Evolutionary conservation across 345 rosid genomes (phyloP), one percentile per base, ranked within the genome.

Genomic region (Nephelium lappaceum): DNA sequence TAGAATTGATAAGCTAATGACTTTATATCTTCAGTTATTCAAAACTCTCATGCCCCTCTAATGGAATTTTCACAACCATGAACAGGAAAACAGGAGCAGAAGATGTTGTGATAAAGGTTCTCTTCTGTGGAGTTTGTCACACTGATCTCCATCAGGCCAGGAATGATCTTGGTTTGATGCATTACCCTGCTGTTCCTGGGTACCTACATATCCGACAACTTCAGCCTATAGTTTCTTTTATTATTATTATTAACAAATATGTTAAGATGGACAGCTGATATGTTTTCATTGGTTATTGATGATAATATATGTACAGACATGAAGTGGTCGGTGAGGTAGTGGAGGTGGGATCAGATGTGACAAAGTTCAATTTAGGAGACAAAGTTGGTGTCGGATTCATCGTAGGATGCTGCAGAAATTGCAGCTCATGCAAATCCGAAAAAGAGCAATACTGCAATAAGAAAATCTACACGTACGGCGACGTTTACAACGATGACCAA

Each of bases 131-230:
- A 68, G 83, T 92, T 67, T 91, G 95, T 79, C 97, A 92, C 77
- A 87, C 92, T 6, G 97, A 94, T 84, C 67, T 94, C 73, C 97
- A 90, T 75, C 95, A 91, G 74, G 61, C 83, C 66, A 92, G 84
- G 72, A 89, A 87, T 62, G 93, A 92, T 76, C 87, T 91, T 0
- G 88, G 88, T 84, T 78, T 83, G 88, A 77, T 94, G 25, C 81
- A 82, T 21, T 94, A 94, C 80, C 97, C 97, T 8, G 88, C 91
- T 90, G 94, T 92, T 75, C 93, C 95, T 0, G 95, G 97, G 98
- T 93, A 84, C 10, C 1, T 18, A 16, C 49, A n/a, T 5, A 27
- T 42, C 69, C 58, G n/a, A 24, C 5, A 2, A 3, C 9, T 10
- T 68, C 38, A 12, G 0, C 11, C 14, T n/a, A 23, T 49, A 23